These are phyloP conservation scores for Oryza officinalis DNA, from an alignment of 176 grass and related monocot genomes.

Conservation along the genomic window DNA sequence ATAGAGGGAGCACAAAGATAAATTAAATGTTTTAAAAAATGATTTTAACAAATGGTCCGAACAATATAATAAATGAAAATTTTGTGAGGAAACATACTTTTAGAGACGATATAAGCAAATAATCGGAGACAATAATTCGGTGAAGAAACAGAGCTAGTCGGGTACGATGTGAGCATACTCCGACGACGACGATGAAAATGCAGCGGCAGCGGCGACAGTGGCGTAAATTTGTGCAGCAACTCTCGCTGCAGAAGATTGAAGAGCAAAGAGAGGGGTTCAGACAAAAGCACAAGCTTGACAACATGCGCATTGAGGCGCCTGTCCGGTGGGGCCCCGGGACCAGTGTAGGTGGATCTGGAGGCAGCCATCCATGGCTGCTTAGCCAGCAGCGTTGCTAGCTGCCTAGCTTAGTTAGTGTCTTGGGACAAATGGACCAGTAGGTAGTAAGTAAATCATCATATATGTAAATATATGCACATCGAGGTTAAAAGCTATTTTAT, in stretches of 20 bases:
- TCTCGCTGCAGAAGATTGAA: neutral
- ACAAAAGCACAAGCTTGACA: constrained; percentile 38
- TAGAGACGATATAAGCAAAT: too few relatives aligned
- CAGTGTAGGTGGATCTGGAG: constrained; percentile 61
- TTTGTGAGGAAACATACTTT: too few relatives aligned
- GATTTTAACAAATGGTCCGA: too few relatives aligned
- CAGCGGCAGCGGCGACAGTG: too few relatives aligned
- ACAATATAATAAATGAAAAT: too few relatives aligned
- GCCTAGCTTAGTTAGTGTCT: neutral
- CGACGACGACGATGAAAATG: neutral
- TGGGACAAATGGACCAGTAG: constrained; percentile 5
- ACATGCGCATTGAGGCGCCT: constrained; percentile 36
- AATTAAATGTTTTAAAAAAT: too few relatives aligned
- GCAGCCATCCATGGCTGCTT: constrained; percentile 22
- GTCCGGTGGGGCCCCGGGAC: constrained; percentile 40
- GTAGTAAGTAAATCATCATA: too few relatives aligned
- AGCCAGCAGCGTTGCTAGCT: neutral
- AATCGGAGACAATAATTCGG: too few relatives aligned
- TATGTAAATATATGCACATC: neutral
- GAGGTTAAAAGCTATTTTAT: too few relatives aligned
- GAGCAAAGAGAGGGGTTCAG: neutral
- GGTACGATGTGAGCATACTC: too few relatives aligned
- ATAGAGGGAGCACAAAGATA: too few relatives aligned
- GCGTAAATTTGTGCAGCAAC: neutral
- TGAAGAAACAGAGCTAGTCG: too few relatives aligned